phyloP scores from a whole-genome alignment of 1,284 basidiomycete species.

The Fomitopsis pinicola region DNA sequence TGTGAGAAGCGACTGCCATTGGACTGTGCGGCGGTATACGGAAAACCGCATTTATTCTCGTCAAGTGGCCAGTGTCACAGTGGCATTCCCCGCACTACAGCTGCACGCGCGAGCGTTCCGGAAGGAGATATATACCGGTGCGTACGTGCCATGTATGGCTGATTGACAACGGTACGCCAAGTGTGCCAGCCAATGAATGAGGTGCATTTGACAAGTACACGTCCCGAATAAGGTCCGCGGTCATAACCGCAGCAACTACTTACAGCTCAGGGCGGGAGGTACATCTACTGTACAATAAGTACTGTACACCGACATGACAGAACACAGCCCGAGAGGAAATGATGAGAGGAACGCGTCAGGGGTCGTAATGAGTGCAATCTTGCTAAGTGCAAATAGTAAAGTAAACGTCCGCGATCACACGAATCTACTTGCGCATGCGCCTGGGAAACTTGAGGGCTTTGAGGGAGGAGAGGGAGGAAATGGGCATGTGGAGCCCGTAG shows the following conservation, averaged over 20 bases:
- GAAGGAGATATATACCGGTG: not conserved
- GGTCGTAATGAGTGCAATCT: constrained; percentile 3
- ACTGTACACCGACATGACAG: not conserved
- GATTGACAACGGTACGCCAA: not conserved
- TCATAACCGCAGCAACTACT: not conserved
- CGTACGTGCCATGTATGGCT: not conserved
- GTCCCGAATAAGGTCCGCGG: not conserved
- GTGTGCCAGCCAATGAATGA: not conserved
- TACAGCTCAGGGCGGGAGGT: not conserved
- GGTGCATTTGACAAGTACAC: not conserved
- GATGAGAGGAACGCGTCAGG: constrained; percentile 1
- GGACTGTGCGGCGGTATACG: not conserved
- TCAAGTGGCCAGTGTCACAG: not conserved
- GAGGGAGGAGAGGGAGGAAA: not conserved
- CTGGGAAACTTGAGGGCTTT: constrained; percentile 5
- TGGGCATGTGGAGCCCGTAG: not conserved
- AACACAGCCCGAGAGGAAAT: not conserved
- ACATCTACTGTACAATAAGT: constrained; percentile 1
- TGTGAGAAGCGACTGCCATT: not conserved
- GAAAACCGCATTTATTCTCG: not conserved
- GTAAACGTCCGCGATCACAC: not conserved
- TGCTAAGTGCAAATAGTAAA: not conserved
- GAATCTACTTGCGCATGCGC: not conserved
- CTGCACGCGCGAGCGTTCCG: not conserved
- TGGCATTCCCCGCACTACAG: not conserved